Conservation (phyloP, 441 rosid genomes). For the Brassica hybrid region DNA sequence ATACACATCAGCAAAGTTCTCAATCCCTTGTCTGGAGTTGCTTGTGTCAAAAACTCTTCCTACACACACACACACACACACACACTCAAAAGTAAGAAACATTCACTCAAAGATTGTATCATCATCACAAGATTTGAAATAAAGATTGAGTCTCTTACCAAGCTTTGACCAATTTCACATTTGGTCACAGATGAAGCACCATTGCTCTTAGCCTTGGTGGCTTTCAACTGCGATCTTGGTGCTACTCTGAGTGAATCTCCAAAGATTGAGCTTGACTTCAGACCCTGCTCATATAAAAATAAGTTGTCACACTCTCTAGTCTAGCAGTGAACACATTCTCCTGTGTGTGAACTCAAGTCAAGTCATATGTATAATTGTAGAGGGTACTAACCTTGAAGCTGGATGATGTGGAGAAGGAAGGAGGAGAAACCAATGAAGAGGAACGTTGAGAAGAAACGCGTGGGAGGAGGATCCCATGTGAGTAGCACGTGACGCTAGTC, state of each 20-base stretch:
- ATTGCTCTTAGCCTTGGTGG: slow-evolving; percentile 61
- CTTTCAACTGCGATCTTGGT: too few relatives aligned
- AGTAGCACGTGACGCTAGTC: slow-evolving; percentile 69
- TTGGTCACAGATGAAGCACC: slow-evolving; percentile 59
- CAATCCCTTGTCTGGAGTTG: slow-evolving; percentile 83
- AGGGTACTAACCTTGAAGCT: too few relatives aligned
- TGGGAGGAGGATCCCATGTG: slow-evolving; percentile 71
- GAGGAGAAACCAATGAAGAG: slow-evolving; percentile 59
- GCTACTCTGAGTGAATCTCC: slow-evolving; percentile 72
- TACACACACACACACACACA: slow-evolving; percentile 23
- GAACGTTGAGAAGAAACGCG: slow-evolving; percentile 73
- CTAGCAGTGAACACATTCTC: neutral
- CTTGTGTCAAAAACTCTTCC: slow-evolving; percentile 89
- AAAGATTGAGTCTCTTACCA: slow-evolving; percentile 50
- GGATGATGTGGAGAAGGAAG: slow-evolving; percentile 18
- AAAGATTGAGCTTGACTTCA: slow-evolving; percentile 74
- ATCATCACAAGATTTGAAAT: neutral
- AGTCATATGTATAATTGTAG: too few relatives aligned
- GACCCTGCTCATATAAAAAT: slow-evolving; percentile 49
- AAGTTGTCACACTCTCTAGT: neutral
- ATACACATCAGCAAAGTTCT: slow-evolving; percentile 76
- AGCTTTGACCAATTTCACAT: slow-evolving; percentile 94
- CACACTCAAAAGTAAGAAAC: neutral
- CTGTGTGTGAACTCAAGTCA: neutral
- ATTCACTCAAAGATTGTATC: slow-evolving; percentile 6